phyloP scores from a whole-genome alignment of 345 rosid genomes.

The Corymbia maculata region DNA sequence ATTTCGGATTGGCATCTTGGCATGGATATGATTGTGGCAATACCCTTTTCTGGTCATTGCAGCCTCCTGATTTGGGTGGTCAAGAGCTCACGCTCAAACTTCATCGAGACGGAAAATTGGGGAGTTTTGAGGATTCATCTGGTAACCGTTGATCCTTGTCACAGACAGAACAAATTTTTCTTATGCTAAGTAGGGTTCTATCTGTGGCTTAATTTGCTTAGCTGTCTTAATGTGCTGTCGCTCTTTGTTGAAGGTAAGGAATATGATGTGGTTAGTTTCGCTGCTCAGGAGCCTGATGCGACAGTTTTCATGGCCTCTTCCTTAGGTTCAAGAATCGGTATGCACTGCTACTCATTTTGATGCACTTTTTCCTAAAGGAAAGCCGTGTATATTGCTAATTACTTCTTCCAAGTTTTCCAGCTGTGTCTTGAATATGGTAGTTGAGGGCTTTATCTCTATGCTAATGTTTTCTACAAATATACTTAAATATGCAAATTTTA shows the following conservation, averaged over 20 bases:
- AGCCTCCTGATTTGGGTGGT: constrained; percentile 60
- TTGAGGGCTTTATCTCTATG: neutral
- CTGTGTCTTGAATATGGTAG: neutral
- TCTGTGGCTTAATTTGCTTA: neutral
- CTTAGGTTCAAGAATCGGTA: constrained; percentile 47
- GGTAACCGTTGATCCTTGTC: constrained; percentile 24
- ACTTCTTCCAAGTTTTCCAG: neutral
- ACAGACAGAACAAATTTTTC: neutral
- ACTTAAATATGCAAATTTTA: neutral
- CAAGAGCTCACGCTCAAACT: constrained; percentile 36
- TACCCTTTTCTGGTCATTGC: neutral
- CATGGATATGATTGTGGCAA: neutral
- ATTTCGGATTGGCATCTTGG: neutral
- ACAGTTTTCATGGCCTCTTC: constrained; percentile 43
- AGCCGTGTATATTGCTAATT: neutral
- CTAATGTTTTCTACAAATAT: neutral
- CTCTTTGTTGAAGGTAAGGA: constrained; percentile 40
- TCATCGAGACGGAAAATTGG: constrained; percentile 35
- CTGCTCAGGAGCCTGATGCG: constrained; percentile 41
- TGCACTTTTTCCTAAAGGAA: neutral
- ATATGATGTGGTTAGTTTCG: constrained; percentile 42
- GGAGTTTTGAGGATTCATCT: constrained; percentile 44
- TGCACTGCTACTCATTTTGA: neutral
- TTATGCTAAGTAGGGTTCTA: neutral
- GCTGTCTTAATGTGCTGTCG: neutral